phyloP scores from a whole-genome alignment of 148 eudicot species.

The Suaeda aralocaspica region DNA sequence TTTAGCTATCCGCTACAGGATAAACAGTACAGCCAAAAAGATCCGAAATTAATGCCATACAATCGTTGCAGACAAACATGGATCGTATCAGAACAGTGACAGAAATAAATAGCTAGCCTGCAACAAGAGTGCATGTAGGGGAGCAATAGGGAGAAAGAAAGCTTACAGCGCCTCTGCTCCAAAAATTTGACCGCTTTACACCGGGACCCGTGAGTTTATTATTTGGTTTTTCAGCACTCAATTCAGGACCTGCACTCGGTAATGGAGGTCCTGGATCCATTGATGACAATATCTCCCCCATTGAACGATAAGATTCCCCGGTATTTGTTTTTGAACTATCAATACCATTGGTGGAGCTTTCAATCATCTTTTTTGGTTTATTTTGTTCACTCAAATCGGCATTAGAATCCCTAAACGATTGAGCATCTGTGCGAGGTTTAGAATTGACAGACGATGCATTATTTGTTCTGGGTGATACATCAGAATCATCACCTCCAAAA shows the following conservation, averaged over 20 bases:
- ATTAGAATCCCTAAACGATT: slow-evolving; percentile 37
- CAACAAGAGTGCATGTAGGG: not conserved
- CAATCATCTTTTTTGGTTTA: slow-evolving; percentile 34
- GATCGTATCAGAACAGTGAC: not conserved
- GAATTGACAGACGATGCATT: slow-evolving; percentile 41
- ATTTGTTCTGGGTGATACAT: slow-evolving; percentile 52
- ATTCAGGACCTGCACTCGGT: slow-evolving; percentile 47
- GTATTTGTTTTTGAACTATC: slow-evolving; percentile 36
- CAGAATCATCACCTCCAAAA: slow-evolving; percentile 66
- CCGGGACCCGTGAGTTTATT: slow-evolving; percentile 48
- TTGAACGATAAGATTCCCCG: slow-evolving; percentile 55
- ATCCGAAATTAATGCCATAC: not conserved
- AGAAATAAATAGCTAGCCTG: not conserved
- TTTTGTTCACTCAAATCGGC: slow-evolving; percentile 40
- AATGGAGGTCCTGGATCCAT: slow-evolving; percentile 78
- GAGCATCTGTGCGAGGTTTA: slow-evolving; percentile 41
- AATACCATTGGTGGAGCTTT: slow-evolving; percentile 31
- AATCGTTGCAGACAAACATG: not conserved
- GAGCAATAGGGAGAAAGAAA: slow-evolving; percentile 2
- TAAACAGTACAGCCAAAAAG: not conserved
- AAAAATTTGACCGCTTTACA: slow-evolving; percentile 67
- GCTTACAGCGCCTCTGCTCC: slow-evolving; percentile 85
- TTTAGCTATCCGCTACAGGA: not conserved
- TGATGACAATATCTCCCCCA: slow-evolving; percentile 80
- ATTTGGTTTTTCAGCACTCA: slow-evolving; percentile 47